These are phyloP conservation scores for Durusdinium trenchii DNA, from an alignment of 73 alveolate genomes.

Conservation along the genomic window DNA sequence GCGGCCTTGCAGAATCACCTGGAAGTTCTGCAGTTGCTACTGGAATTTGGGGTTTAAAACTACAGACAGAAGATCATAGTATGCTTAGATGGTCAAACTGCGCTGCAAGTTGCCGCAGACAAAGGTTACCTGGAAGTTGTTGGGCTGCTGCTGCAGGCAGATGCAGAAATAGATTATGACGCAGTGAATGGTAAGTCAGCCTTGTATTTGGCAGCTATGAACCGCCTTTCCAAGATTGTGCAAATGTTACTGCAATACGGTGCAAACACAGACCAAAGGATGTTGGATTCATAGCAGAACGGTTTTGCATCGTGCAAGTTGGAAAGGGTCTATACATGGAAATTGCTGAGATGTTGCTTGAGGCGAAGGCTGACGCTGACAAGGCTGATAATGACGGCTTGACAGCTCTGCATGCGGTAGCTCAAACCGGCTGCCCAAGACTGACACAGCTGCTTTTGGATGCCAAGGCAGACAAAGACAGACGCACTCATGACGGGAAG, in stretches of 20 bases:
- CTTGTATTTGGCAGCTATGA: not conserved
- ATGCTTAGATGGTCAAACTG: too few relatives aligned
- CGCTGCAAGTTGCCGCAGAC: too few relatives aligned
- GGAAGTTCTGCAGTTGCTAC: not conserved
- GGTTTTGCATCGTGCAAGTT: not conserved
- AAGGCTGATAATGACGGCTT: not conserved
- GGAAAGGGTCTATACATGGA: not conserved
- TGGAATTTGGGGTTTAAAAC: not conserved
- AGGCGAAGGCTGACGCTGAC: not conserved
- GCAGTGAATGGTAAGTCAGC: not conserved
- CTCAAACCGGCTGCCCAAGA: not conserved
- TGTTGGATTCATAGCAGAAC: not conserved
- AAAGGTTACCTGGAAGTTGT: too few relatives aligned
- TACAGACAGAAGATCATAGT: not conserved
- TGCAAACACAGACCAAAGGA: not conserved
- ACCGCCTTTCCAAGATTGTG: not conserved
- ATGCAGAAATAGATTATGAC: too few relatives aligned
- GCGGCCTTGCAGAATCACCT: not conserved
- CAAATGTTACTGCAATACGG: not conserved
- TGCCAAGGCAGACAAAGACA: not conserved
- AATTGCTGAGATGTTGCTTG: not conserved
- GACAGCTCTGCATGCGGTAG: not conserved
- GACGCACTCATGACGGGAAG: not conserved
- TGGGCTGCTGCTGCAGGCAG: too few relatives aligned
- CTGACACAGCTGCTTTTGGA: not conserved